phyloP scores from a whole-genome alignment of 192 early-diverging fungal species.

The Backusella tarrabulga region DNA sequence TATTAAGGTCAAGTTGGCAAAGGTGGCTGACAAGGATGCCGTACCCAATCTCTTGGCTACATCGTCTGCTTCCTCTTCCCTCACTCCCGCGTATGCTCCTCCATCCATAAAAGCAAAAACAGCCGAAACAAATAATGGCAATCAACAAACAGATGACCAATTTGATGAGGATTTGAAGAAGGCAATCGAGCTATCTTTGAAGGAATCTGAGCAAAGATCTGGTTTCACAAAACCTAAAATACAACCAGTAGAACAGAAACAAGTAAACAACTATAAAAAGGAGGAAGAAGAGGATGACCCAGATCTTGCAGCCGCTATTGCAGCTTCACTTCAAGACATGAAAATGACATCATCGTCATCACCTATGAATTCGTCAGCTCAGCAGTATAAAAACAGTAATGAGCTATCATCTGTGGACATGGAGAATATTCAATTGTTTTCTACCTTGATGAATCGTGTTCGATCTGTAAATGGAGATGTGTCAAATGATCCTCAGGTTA shows the following conservation, averaged over 20 bases:
- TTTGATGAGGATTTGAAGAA: conserved; percentile 90
- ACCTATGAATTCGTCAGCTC: conserved; percentile 7
- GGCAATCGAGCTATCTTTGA: conserved; percentile 89
- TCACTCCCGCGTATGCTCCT: background rate
- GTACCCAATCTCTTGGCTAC: background rate
- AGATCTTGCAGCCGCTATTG: conserved; percentile 74
- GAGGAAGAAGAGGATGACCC: conserved; percentile 62
- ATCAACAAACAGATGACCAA: conserved; percentile 27
- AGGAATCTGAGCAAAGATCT: conserved; percentile 61
- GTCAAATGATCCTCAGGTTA: conserved; percentile 73
- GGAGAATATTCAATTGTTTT: conserved; percentile 90
- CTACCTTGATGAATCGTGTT: conserved; percentile 78
- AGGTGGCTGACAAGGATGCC: conserved; percentile 24
- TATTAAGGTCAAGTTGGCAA: conserved; percentile 52
- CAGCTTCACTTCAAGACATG: conserved; percentile 69
- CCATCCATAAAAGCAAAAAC: background rate
- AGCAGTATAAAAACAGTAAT: conserved; percentile 26
- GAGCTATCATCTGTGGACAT: conserved; percentile 76
- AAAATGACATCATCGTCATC: conserved; percentile 23
- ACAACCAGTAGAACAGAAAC: background rate
- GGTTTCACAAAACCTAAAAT: background rate
- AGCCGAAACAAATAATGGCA: background rate
- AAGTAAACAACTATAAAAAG: background rate
- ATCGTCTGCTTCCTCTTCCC: background rate
- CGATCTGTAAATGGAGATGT: conserved; percentile 74